Conservation (phyloP, 441 rosid genomes). For the Francoa sonchifolia region DNA sequence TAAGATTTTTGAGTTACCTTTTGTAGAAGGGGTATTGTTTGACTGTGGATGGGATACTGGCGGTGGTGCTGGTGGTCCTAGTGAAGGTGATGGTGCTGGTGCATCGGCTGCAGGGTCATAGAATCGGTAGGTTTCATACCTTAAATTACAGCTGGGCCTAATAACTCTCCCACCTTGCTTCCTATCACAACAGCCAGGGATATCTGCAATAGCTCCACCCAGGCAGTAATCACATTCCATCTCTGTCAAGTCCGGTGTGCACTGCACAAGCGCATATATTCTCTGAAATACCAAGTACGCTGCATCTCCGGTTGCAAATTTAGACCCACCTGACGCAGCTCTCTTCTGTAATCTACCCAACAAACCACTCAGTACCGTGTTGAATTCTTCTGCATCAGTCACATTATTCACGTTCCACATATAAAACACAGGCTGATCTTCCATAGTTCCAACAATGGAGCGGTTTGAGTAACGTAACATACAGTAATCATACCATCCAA, state of each 20-base stretch:
- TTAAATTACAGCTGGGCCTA: conserved; percentile 30
- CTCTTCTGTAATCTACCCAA: conserved; percentile 9
- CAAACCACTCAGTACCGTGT: conserved; percentile 6
- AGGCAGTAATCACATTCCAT: conserved; percentile 22
- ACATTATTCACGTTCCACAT: not conserved
- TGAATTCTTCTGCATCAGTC: conserved; percentile 10
- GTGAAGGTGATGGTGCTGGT: conserved; percentile 13
- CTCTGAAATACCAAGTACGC: not conserved
- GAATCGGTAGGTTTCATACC: conserved; percentile 20
- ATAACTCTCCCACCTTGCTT: conserved; percentile 21
- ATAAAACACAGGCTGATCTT: not conserved
- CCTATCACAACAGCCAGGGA: conserved; percentile 12
- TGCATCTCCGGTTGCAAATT: conserved; percentile 21
- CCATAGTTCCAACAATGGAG: not conserved
- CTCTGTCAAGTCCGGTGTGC: conserved; percentile 30
- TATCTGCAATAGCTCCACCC: not conserved
- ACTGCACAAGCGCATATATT: conserved; percentile 28
- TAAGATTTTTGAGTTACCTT: no score
- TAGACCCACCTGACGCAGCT: conserved; percentile 23
- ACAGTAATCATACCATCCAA: conserved; percentile 26
- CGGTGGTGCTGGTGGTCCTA: not conserved
- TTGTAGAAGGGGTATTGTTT: not conserved
- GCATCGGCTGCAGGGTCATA: conserved; percentile 9
- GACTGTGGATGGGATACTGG: not conserved
- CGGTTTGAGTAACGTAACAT: conserved; percentile 8